Percentiles rank a stretch among this genome's conserved stretches.
Evolutionary conservation across 352 stramenopile genomes (phyloP).

Genomic region (Sclerospora graminicola): DNA sequence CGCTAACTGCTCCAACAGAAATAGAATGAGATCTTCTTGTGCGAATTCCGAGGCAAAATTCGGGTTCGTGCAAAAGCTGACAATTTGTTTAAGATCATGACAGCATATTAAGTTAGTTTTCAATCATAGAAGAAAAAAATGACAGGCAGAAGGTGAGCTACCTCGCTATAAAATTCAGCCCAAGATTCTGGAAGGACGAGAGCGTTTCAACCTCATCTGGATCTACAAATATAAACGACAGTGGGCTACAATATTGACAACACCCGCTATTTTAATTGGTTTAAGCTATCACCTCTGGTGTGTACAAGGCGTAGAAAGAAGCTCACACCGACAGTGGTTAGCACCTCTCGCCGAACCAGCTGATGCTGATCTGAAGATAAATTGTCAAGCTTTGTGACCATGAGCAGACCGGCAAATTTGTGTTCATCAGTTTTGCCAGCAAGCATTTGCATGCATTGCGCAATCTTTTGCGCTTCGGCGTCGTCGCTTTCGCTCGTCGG

Average conservation of each 20-base stretch:
- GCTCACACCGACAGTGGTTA: constrained; percentile 43
- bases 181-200: constrained; percentile 67
- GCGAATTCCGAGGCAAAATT: constrained; percentile 40
- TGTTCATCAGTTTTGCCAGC: constrained; percentile 67
- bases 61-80: constrained; percentile 56
- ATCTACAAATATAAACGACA: constrained; percentile 18
- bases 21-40: constrained; percentile 48
- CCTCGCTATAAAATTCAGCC: constrained; percentile 76
- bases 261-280: background rate
- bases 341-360: constrained; percentile 43
- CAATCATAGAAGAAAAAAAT: background rate
- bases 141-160: constrained; percentile 6
- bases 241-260: background rate
- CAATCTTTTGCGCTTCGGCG: constrained; percentile 17
- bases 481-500: background rate
- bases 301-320: constrained; percentile 79
- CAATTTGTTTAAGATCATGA: constrained; percentile 1
- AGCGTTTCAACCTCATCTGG: constrained; percentile 32
- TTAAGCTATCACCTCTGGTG: constrained; percentile 37
- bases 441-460: constrained; percentile 65
- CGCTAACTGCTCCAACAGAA: constrained; percentile 43
- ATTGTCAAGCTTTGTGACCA: constrained; percentile 71
- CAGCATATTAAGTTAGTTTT: constrained; percentile 1
- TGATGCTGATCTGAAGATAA: constrained; percentile 33
- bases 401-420: constrained; percentile 81